Conservation (phyloP, 805 yeast species). For the Candida ovalis region DNA sequence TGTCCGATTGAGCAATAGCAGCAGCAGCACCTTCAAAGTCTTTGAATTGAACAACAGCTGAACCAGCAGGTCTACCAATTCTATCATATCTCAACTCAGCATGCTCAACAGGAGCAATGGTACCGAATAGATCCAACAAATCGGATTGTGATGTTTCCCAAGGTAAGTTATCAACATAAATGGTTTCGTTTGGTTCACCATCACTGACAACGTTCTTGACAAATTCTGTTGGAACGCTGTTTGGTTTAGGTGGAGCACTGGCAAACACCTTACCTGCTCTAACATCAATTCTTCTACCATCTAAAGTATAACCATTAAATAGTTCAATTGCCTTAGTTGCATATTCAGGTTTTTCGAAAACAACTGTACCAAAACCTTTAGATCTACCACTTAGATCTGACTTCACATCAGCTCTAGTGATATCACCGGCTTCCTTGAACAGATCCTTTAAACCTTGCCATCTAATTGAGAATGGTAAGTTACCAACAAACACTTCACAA, state of each 20-base stretch:
- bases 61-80: constrained; percentile 70
- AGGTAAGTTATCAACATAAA: constrained; percentile 79
- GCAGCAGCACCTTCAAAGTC: constrained; percentile 62
- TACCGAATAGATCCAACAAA: constrained; percentile 78
- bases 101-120: constrained; percentile 67
- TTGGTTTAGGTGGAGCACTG: constrained; percentile 15
- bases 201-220: constrained; percentile 61
- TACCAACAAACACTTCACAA: constrained; percentile 68
- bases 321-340: constrained; percentile 68
- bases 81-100: constrained; percentile 71
- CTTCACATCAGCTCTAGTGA: constrained; percentile 79
- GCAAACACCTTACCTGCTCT: constrained; percentile 55
- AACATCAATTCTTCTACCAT: constrained; percentile 77
- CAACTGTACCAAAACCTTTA: constrained; percentile 82
- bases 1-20: constrained; percentile 72
- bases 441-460: constrained; percentile 88
- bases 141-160: constrained; percentile 86
- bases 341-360: constrained; percentile 59
- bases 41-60: constrained; percentile 80
- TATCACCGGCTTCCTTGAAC: constrained; percentile 72
- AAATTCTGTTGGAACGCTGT: constrained; percentile 41
- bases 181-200: constrained; percentile 56
- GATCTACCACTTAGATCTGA: constrained; percentile 68
- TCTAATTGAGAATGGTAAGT: constrained; percentile 74
- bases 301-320: constrained; percentile 65